Base-by-base conservation (phyloP, 257 asterid genomes). In the Anisodus acutangulus region DNA sequence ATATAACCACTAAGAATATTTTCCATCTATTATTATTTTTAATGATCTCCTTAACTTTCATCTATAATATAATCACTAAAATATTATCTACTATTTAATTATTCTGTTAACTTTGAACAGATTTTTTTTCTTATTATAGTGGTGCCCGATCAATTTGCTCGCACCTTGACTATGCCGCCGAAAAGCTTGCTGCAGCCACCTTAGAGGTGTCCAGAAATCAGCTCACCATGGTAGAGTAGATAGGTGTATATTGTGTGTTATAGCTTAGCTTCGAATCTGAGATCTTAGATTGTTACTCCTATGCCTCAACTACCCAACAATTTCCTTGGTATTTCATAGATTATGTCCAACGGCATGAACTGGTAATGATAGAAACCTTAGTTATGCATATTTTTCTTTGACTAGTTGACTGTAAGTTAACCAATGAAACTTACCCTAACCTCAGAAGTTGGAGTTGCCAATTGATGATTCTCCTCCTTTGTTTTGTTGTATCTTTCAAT, bases 361-460 rank as follows among this genome's bases (percentile, higher is more conserved):
- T 76, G 22, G 4, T 4, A 51, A 26, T 12, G 81, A 51, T 13
- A 26, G 43, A 86, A 45, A 58, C 53, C 81, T 58, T 54, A 31
- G 67, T 12, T 49, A 39, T 63, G 51, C 72, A 57, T 59, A 80
- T 37, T 59, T 9, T 54, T 64, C 31, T 84, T 47, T 39, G 57
- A 66, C 7, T 43, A 19, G 62, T 31, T 71, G 45, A 66, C 78
- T 83, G 64, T 76, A 71, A 60, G 80, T 68, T 59, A 17, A 49
- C 72, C 37, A 79, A 57, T 84, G 80, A 81, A 83, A 72, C 53
- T 84, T 89, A 93, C 97, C 95, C 89, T 93, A 89, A 90, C 87
- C 93, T 94, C 96, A n/a, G 98, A 88, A 47, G 88, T 90, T 6
- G 91, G 93, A 89, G 90, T 89, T 59, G 89, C 91, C 82, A 88